Base-by-base conservation (phyloP, 129 eudicot species). In the Ambrosia artemisiifolia region DNA sequence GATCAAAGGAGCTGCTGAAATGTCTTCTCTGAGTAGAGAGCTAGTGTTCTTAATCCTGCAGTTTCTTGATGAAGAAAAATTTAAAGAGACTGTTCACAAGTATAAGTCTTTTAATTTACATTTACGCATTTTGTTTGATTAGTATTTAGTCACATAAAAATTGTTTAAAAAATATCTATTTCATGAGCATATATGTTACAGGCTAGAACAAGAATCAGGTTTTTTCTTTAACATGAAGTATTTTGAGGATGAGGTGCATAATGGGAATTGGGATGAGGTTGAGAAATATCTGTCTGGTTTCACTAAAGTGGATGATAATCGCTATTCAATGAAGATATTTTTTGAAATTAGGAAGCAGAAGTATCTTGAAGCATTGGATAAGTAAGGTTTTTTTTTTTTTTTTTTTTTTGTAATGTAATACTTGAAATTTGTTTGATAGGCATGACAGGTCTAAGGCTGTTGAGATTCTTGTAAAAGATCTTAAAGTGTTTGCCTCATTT, bases 281-380 rank as follows among this genome's bases (percentile, higher is more conserved):
- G 97, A 88, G 81, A 81, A 67, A 55, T 92, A 92, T 80, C 94
- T 92, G 17, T 86, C 91, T 65, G 97, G 96, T 67, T 91, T 91
- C 72, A 91, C 97, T 13, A 88, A 88, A 83, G 96, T 91, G 62
- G 97, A 91, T 13, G 94, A 92, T 66, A 92, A 92, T 79, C 89
- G 98, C 24, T 92, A 89, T 62, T 92, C 98, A 9, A 92, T 92
- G 96, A 92, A 92, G 88, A 92, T 92, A 14, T 92, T 92, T 72
- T 92, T 92, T 42, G 98, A 92, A 62, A 92, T 92, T 47, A 78
- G 98, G 83, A 92, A 92, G 83, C 98, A 92, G 78, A 92, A 92
- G 88, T 92, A 92, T 78, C 94, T 92, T 43, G 98, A 92, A 85
- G 98, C 98, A 72, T 82, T 92, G 84, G 98, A 92, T 63, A 89